Evolutionary conservation across 2,329 filamentous ascomycete species (phyloP).

Genomic region (Aspergillus sp.): DNA sequence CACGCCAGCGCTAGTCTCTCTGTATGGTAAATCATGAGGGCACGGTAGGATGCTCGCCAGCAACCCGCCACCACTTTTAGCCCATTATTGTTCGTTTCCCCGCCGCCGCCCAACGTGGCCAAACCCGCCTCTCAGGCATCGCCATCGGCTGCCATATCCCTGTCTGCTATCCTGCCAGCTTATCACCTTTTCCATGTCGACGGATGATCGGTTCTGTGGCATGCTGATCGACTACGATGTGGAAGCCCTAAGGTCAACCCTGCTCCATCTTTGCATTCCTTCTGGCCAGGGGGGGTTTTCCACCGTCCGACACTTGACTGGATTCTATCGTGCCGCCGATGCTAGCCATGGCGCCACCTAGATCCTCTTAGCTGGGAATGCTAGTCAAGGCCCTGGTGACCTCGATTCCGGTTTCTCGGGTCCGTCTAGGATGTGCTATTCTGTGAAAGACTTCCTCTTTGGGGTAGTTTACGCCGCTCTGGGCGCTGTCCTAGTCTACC

Average conservation of each 20-base stretch:
- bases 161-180: neutral
- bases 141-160: neutral
- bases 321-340: neutral
- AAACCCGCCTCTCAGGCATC: constrained; percentile 1
- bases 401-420: constrained; percentile 1
- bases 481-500: neutral
- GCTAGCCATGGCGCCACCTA: neutral
- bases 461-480: neutral
- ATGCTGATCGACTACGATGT: neutral
- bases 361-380: neutral
- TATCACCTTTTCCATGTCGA: constrained; percentile 9
- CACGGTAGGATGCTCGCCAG: constrained; percentile 1
- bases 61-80: neutral
- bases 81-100: neutral
- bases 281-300: neutral
- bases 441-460: neutral
- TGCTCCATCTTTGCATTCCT: neutral
- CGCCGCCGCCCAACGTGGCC: constrained; percentile 1
- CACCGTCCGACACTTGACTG: too few species aligned
- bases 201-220: constrained; percentile 16
- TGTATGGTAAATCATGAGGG: constrained; percentile 24
- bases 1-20: constrained; percentile 15
- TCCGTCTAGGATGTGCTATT: neutral
- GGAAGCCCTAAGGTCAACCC: neutral
- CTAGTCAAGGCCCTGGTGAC: neutral